Evolutionary conservation across 164 flowering plant genomes (phyloP), one percentile per base, ranked within the genome.

Genomic region (Sextonia rubra): DNA sequence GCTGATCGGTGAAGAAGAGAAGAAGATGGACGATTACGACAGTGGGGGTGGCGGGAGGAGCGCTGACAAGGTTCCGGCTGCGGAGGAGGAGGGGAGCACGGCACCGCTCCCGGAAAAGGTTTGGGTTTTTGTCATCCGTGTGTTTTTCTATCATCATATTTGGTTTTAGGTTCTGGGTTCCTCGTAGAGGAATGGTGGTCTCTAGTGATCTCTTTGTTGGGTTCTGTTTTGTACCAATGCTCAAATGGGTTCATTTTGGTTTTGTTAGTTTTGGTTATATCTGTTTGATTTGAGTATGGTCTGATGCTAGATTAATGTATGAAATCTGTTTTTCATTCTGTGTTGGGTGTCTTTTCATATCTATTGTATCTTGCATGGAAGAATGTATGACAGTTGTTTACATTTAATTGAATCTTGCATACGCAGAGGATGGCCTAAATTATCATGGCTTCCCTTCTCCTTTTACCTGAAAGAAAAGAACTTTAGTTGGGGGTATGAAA

Each of bases 101-200:
- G 81, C 89, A 27, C 95, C 97, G 18, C 73, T 93, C 61, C 98
- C 97, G 47, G 95, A 91, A 25, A 91, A 85, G 94, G 98, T 93
- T 66, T 15, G 72, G 3, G 58, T 52, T 52, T 52, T 52, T 52
- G 20, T 52, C 20, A 14, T 52, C n/a, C 14, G 4, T 52, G 17
- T 12, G 11, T 47, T 7, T 1, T 52, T 52, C 14, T 15, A 52
- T 52, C 14, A 52, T 52, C 58, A 14, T 52, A 52, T 52, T 52
- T 52, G 58, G 17, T 52, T 52, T 52, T 18, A 17, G 44, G 14
- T 52, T 52, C 20, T 52, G 58, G 58, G 58, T 52, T 15, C 20
- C 20, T 15, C 3, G 58, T 4, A 52, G 20, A 52, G 14, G 20
- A 52, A 52, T 2, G 58, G 58, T 52, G 15, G 58, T 52, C 14